phyloP scores from a whole-genome alignment of 345 rosid genomes.

The Xanthoceras sorbifolium region DNA sequence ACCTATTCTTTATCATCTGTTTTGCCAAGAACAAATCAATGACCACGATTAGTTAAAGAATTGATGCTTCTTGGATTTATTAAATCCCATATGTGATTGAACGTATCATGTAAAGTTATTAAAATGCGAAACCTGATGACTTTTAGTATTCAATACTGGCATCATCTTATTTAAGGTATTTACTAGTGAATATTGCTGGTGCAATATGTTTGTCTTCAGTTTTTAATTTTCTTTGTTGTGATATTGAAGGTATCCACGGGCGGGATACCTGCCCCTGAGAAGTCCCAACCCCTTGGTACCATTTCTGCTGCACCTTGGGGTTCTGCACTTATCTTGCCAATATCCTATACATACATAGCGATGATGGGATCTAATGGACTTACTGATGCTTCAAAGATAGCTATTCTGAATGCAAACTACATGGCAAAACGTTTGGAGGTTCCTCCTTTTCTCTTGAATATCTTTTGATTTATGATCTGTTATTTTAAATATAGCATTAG shows the following conservation, averaged over 20 bases:
- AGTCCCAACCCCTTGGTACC: conserved; percentile 73
- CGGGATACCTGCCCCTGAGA: conserved; percentile 83
- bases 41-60: not conserved
- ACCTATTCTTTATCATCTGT: not conserved
- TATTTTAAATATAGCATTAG: not conserved
- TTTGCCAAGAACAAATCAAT: not conserved
- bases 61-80: not conserved
- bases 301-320: conserved; percentile 99
- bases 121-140: not conserved
- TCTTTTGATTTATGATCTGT: conserved; percentile 7
- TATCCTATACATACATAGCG: conserved; percentile 89
- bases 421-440: conserved; percentile 99
- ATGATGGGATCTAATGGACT: conserved; percentile 99
- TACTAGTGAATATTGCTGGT: conserved; percentile 17
- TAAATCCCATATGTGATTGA: conserved; percentile 11
- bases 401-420: conserved; percentile 97
- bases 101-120: not conserved
- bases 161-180: not conserved
- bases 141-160: not conserved
- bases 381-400: conserved; percentile 93
- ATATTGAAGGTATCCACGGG: conserved; percentile 64
- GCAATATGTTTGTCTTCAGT: not conserved
- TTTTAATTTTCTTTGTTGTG: conserved; percentile 16
- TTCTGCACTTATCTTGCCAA: conserved; percentile 95
- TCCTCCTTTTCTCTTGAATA: conserved; percentile 20